Evolutionary conservation across 148 eudicot species (phyloP), one percentile per base, ranked within the genome.

Genomic region (Silene uniflora): DNA sequence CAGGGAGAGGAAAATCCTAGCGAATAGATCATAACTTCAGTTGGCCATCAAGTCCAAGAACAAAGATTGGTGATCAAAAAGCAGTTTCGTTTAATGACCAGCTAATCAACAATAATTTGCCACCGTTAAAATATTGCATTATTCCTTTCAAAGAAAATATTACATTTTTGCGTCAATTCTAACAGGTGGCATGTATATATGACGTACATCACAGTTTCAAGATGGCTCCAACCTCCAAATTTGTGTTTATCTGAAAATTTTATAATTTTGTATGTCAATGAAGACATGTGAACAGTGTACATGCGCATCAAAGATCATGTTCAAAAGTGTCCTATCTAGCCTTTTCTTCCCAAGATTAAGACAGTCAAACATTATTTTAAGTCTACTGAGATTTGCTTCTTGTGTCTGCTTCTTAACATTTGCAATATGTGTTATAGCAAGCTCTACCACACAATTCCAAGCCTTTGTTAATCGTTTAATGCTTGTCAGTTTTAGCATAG

Each of bases 241-340:
- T 80, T 75, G 82, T 80, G 62, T 68, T 63, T 62, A 62, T 74
- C 75, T 62, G 49, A 11, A 25, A 10, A 9, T 42, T 42, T 76
- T 76, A 3, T 46, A 10, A 19, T 10, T 17, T 52, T 72, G 14
- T 72, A 63, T 35, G 14, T 19, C 14, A 72, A 55, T 46, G 73
- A 67, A 68, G 61, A 68, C 81, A 74, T 47, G 74, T 79, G 77
- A 79, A 74, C 70, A 68, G 77, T 74, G 63, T 67, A 42, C 81
- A 25, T 60, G 56, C 54, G 74, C 76, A 78, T 73, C 77, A 69
- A 67, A 73, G 23, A 74, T 60, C 74, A 67, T 79, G 74, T 74
- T 77, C 74, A 46, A 19, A 46, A 79, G 81, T 61, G 62, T 79
- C 77, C 19, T 69, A 42, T 44, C 52, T n/a, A 68, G 27, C 56